Evolutionary conservation across 768 basidiomycete genomes (phyloP).

Genomic region (Peribolospora kevripleyi): DNA sequence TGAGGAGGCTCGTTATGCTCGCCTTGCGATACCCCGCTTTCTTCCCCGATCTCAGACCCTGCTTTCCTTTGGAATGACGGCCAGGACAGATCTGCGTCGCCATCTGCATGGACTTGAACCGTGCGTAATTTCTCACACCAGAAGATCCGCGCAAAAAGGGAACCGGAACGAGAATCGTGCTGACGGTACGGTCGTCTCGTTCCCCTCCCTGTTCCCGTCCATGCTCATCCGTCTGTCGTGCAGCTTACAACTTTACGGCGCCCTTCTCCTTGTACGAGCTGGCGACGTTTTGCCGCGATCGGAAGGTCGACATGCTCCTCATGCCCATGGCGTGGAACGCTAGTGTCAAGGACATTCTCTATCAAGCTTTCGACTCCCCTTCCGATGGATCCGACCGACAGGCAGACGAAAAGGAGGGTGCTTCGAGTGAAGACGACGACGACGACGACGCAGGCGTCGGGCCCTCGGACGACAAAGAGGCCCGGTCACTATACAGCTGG

Average conservation of each 20-base stretch:
- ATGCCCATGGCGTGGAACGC: constrained; percentile 9
- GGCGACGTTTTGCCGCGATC: not conserved
- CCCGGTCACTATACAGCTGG: not conserved
- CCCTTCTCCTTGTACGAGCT: constrained; percentile 7
- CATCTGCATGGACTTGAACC: constrained; percentile 14
- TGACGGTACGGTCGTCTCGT: too few species aligned
- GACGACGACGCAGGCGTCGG: not conserved
- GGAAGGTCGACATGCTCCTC: constrained; percentile 6
- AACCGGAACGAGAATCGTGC: too few species aligned
- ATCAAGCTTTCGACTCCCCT: too few species aligned
- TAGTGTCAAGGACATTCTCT: too few species aligned
- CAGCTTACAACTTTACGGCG: constrained; percentile 1
- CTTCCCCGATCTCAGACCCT: not conserved
- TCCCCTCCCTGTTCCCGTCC: not conserved
- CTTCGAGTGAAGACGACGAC: not conserved
- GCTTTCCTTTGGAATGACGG: not conserved
- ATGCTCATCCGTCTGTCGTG: not conserved
- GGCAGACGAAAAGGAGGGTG: not conserved
- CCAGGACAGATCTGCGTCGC: not conserved
- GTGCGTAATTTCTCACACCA: not conserved
- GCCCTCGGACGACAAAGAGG: constrained; percentile 1
- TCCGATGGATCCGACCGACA: not conserved
- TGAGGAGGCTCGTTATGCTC: too few species aligned
- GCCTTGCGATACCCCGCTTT: not conserved
- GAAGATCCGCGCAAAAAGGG: too few species aligned